Percentiles rank a stretch among this genome's conserved stretches.
phyloP scores from a whole-genome alignment of 1,284 basidiomycete species.

The Ceratobasidium sp. region DNA sequence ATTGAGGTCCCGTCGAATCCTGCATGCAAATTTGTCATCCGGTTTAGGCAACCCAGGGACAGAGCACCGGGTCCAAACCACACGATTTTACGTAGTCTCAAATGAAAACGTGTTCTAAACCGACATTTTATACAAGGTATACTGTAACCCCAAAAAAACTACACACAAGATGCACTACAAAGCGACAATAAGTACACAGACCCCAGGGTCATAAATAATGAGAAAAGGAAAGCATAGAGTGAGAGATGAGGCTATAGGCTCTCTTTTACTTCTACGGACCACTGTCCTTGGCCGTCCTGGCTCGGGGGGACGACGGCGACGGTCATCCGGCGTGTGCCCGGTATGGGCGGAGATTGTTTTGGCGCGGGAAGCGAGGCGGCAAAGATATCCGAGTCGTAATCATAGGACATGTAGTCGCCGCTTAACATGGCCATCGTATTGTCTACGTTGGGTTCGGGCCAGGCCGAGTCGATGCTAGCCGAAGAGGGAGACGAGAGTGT shows the following conservation, averaged over 20 bases:
- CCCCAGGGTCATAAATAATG: background rate
- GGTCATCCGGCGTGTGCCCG: conserved; percentile 14
- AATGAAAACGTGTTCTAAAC: conserved; percentile 7
- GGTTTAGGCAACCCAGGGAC: background rate
- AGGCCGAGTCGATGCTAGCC: conserved; percentile 10
- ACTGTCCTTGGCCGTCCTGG: conserved; percentile 21
- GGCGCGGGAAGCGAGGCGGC: background rate
- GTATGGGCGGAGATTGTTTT: background rate
- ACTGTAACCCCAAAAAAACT: conserved; percentile 2
- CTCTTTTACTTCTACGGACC: conserved; percentile 33
- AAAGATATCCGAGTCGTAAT: conserved; percentile 26
- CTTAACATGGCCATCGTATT: conserved; percentile 21
- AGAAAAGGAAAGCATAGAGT: background rate
- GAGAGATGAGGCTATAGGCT: conserved; percentile 16
- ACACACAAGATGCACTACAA: conserved; percentile 6
- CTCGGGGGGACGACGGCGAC: conserved; percentile 18
- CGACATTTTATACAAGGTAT: conserved; percentile 16
- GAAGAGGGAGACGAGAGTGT: background rate
- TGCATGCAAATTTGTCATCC: background rate
- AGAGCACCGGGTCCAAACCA: background rate
- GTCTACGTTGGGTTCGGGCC: conserved; percentile 25
- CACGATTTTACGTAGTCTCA: background rate
- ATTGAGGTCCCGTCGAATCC: background rate
- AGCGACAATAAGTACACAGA: conserved; percentile 7
- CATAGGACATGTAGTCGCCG: conserved; percentile 30